Evolutionary conservation across 2,329 filamentous ascomycete genomes (phyloP), one percentile per base, ranked within the genome.

Genomic region (Moelleriella libera): DNA sequence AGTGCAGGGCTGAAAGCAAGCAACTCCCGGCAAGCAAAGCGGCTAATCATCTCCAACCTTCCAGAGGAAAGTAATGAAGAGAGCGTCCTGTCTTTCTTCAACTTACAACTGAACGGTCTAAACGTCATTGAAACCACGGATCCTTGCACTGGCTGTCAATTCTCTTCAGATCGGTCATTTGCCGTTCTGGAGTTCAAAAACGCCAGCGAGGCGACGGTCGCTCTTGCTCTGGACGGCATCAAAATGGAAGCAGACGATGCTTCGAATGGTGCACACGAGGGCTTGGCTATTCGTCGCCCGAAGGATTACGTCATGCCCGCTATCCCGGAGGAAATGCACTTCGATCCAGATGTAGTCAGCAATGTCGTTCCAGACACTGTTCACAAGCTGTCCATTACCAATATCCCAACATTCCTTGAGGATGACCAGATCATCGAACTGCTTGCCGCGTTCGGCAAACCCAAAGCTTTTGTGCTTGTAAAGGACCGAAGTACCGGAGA

Each of bases 301-400:
- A 96, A 94, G 68, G 92, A 98, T 64, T 98, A 97, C 65, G 95
- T 97, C 56, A 88, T 94, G 47, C 90, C 90, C 8, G 82, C 85
- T 11, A 73, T 85, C 34, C 77, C 78, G 1, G 85, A 89, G 44
- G 83, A 88, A 30, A 75, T 78, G 43, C 75, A 82, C 41, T 83
- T 83, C 57, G 80, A 89, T 58, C 81, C 83, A 39, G 86, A 86
- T 5, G 78, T 85, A 1, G 75, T 96, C 39, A 85, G 88, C 2
- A 84, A 76, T 52, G 70, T 86, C 21, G 92, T 98, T 12, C 80
- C 88, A 8, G 92, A 99, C 61, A 94, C 88, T 3, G 83, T 88
- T 14, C 88, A 95, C 72, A 99, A 99, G 71, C 84, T 99, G 55
- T 87, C 87, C 64, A 82, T 98, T 55, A 80, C 86, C 45, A 94